A percentile compares a stretch with the other conserved stretches of the same genome.
phyloP scores from a whole-genome alignment of 2,329 filamentous ascomycete genomes.

The Scedosporium dehoogii region DNA sequence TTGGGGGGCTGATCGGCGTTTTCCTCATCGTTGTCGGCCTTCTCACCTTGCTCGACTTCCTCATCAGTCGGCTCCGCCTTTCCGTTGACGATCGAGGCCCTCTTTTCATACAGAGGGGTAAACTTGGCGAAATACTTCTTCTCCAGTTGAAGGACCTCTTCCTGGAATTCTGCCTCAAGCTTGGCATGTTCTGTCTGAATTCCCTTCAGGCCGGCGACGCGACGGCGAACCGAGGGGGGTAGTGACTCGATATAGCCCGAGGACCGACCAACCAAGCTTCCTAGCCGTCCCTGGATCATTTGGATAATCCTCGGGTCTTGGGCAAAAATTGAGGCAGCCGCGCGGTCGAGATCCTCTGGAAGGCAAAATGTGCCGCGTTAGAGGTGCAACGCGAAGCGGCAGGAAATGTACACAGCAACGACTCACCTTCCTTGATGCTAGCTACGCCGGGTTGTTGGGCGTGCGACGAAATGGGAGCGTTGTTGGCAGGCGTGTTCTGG shows the following conservation, averaged over 20 bases:
- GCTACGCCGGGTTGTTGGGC: slow-evolving; percentile 89
- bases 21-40: slow-evolving; percentile 55
- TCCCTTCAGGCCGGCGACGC: slow-evolving; percentile 90
- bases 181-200: slow-evolving; percentile 99
- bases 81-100: slow-evolving; percentile 87
- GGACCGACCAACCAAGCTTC: slow-evolving; percentile 83
- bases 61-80: slow-evolving; percentile 72
- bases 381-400: neutral
- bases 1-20: slow-evolving; percentile 46
- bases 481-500: slow-evolving; percentile 93
- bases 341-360: slow-evolving; percentile 82
- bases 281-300: slow-evolving; percentile 96
- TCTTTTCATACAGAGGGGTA: slow-evolving; percentile 92
- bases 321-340: slow-evolving; percentile 85
- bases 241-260: slow-evolving; percentile 98
- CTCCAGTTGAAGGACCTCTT: slow-evolving; percentile 94
- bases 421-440: slow-evolving; percentile 94
- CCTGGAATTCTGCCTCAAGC: slow-evolving; percentile 96
- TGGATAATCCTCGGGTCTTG: slow-evolving; percentile 90
- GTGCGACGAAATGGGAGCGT: slow-evolving; percentile 94
- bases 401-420: slow-evolving; percentile 2
- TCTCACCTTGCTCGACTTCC: slow-evolving; percentile 79
- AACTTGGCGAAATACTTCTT: slow-evolving; percentile 99
- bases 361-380: slow-evolving; percentile 11
- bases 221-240: slow-evolving; percentile 77